Evolutionary conservation across 2,329 filamentous ascomycete genomes (phyloP).

Genomic region (Aspergillus vadensis): DNA sequence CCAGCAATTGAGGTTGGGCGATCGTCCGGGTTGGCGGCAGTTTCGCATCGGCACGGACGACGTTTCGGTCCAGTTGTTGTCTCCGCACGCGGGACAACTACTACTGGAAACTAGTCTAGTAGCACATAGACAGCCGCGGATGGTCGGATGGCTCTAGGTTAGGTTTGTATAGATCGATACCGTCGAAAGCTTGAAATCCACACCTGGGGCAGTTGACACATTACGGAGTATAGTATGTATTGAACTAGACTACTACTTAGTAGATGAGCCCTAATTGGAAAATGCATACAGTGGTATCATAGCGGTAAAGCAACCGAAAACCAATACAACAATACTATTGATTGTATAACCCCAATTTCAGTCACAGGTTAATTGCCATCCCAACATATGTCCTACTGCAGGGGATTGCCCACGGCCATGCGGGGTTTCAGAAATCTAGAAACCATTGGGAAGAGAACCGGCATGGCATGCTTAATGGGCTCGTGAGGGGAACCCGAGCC

Average conservation of each 20-base stretch:
- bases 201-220: neutral
- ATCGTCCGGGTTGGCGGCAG: neutral
- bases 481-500: slow-evolving; percentile 8
- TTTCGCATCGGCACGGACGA: neutral
- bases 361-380: neutral
- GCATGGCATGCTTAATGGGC: neutral
- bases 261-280: too few relatives aligned
- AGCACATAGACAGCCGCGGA: neutral
- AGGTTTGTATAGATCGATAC: neutral
- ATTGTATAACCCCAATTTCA: neutral
- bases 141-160: too few relatives aligned
- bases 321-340: neutral
- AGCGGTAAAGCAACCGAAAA: too few relatives aligned
- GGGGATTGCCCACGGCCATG: neutral
- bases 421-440: slow-evolving; percentile 3
- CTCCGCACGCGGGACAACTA: slow-evolving; percentile 17
- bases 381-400: neutral
- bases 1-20: neutral
- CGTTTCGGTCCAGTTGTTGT: neutral
- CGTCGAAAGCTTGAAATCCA: slow-evolving; percentile 8
- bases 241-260: too few relatives aligned
- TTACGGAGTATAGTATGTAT: neutral
- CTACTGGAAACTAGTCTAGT: neutral
- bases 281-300: too few relatives aligned
- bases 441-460: neutral